Conservation (phyloP, 2,329 filamentous ascomycete genomes). For the Cercospora citrullina region DNA sequence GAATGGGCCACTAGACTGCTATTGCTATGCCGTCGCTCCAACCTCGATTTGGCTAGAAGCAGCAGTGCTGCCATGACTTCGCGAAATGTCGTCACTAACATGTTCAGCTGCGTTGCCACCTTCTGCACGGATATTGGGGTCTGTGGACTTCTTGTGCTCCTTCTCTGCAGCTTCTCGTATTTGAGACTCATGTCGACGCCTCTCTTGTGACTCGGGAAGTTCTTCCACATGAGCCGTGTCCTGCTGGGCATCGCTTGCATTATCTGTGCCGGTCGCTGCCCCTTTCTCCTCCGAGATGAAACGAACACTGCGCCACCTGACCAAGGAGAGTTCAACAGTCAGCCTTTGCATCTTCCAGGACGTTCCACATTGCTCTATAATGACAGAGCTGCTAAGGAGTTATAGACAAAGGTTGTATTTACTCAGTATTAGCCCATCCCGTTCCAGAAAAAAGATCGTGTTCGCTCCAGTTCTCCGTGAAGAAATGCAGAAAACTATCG, state of each 20-base stretch:
- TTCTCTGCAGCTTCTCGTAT: not conserved
- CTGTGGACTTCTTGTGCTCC: not conserved
- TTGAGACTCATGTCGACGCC: not conserved
- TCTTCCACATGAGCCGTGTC: constrained; percentile 39
- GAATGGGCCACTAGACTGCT: not conserved
- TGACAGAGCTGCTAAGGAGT: no score
- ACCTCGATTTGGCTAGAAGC: not conserved
- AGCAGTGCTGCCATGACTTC: not conserved
- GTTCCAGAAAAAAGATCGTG: constrained; percentile 57
- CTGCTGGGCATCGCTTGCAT: constrained; percentile 38
- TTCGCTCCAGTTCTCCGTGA: constrained; percentile 78
- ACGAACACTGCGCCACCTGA: constrained; percentile 57
- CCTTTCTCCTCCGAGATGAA: constrained; percentile 48
- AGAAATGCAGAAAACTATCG: constrained; percentile 72
- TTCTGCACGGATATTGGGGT: not conserved
- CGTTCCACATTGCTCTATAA: not conserved
- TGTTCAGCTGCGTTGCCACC: not conserved
- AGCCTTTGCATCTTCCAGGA: not conserved
- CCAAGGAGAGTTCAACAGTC: not conserved
- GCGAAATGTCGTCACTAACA: not conserved
- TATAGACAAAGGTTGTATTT: constrained; percentile 25
- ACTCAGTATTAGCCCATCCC: constrained; percentile 73
- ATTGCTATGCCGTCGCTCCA: not conserved
- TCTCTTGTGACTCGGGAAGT: constrained; percentile 15
- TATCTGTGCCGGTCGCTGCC: not conserved